Conservation (phyloP, 148 eudicot genomes). For the Diospyros kaki region DNA sequence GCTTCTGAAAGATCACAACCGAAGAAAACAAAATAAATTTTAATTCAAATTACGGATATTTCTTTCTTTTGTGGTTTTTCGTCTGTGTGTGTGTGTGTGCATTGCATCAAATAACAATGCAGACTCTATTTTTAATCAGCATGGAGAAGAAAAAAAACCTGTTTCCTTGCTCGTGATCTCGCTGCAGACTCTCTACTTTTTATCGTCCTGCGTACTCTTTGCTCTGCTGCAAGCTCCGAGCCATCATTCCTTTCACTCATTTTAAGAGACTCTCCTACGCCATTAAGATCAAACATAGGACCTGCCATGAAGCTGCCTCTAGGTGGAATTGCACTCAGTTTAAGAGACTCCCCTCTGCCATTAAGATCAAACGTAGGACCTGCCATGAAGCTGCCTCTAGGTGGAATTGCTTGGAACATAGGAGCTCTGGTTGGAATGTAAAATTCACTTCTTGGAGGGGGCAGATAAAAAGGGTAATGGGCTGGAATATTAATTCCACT, state of each 20-base stretch:
- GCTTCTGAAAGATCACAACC: too few species aligned
- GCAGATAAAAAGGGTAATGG: background rate
- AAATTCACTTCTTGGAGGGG: background rate
- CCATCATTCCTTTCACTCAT: too few species aligned
- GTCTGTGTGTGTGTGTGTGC: too few species aligned
- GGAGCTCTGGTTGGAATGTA: background rate
- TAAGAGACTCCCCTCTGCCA: too few species aligned
- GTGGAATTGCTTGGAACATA: conserved; percentile 4
- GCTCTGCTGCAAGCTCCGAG: conserved; percentile 23
- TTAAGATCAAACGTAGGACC: conserved; percentile 6
- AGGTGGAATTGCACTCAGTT: background rate
- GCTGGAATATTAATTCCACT: too few species aligned
- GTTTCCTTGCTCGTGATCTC: conserved; percentile 22
- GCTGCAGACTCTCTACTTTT: conserved; percentile 27
- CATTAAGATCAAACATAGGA: background rate
- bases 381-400: conserved; percentile 3
- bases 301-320: conserved; percentile 10
- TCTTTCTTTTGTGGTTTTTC: too few species aligned
- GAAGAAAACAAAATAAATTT: too few species aligned
- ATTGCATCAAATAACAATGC: too few species aligned
- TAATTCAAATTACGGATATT: too few species aligned
- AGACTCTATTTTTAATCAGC: too few species aligned
- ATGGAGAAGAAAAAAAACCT: background rate
- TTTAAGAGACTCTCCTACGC: conserved; percentile 13
- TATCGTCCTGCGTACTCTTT: conserved; percentile 20